Percentiles rank a stretch among this genome's conserved stretches.
Evolutionary conservation across 805 yeast genomes (phyloP).

Genomic region (Metschnikowia sp.): DNA sequence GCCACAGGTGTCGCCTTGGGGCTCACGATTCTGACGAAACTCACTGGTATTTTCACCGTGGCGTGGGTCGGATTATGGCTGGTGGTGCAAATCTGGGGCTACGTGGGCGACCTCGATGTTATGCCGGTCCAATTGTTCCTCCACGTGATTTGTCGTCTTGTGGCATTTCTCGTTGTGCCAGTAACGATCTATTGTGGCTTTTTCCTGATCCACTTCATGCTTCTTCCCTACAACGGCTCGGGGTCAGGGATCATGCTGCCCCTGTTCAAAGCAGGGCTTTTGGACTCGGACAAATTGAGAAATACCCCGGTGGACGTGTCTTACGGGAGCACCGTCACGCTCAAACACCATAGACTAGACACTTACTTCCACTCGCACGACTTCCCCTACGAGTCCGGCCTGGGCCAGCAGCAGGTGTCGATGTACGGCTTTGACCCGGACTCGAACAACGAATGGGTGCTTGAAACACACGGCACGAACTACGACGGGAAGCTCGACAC

Average conservation of each 20-base stretch:
- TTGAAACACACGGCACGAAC: constrained; percentile 45
- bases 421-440: constrained; percentile 59
- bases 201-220: constrained; percentile 55
- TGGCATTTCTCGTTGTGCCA: constrained; percentile 53
- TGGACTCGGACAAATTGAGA: constrained; percentile 33
- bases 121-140: constrained; percentile 32
- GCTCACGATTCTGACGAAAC: constrained; percentile 59
- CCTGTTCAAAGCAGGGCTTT: constrained; percentile 58
- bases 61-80: constrained; percentile 56
- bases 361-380: constrained; percentile 80
- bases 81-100: constrained; percentile 57
- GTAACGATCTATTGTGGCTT: constrained; percentile 51
- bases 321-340: constrained; percentile 66
- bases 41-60: constrained; percentile 67
- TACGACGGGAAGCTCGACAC: constrained; percentile 39
- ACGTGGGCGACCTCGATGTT: constrained; percentile 64
- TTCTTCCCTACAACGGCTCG: constrained; percentile 47
- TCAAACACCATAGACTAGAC: constrained; percentile 70
- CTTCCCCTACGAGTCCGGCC: constrained; percentile 58
- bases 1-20: constrained; percentile 51
- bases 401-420: constrained; percentile 77
- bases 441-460: constrained; percentile 66
- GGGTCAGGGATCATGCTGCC: constrained; percentile 66
- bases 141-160: constrained; percentile 39
- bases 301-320: constrained; percentile 61